Base-by-base conservation (phyloP, 164 flowering plant genomes). In the Piper betle region DNA sequence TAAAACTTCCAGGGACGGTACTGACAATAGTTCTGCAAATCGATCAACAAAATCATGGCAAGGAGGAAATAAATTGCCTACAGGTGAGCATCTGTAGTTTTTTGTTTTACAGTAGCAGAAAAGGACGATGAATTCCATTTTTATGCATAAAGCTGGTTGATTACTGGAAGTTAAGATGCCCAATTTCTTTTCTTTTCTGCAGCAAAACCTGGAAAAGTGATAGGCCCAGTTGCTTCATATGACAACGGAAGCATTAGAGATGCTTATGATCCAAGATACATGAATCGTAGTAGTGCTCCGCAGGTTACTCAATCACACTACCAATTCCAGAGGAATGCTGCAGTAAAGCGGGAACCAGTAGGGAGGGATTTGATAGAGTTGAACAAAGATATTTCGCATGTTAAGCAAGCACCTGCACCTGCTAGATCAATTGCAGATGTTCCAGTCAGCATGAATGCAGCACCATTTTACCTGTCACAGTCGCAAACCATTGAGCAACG, bases 151-250 rank as follows among this genome's bases (percentile, higher is more conserved):
- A 1, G 9, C 11, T 6, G 46, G 46, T 6, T 6, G 11, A 6
- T 42, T 42, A 42, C 46, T 42, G 6, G 9, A 42, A 25, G 2
- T 0, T 25, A 25, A 25, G 33, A 25, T 25, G 33, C 33, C 33
- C 33, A 25, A 25, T 25, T n/a, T 25, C 33, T 78, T 43, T 84
- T 38, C 17, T 18, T 33, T 17, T 71, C 19, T 46, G 50, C 83
- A 79, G 88, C 84, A 39, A 83, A 83, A 74, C 87, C 87, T 25
- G 85, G 85, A 55, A 79, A 75, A 65, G 80, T 79, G 40, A 82
- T 79, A 16, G 88, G 90, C 38, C 82, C 90, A 4, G 81, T 76
- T 55, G 71, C 66, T 9, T 77, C 82, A 20, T 79, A 72, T 61
- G 91, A 82, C 55, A 79, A 75, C 57, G 77, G 75, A 37, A 69